Conservation (phyloP, 148 eudicot genomes). For the Heliosperma pusillum region DNA sequence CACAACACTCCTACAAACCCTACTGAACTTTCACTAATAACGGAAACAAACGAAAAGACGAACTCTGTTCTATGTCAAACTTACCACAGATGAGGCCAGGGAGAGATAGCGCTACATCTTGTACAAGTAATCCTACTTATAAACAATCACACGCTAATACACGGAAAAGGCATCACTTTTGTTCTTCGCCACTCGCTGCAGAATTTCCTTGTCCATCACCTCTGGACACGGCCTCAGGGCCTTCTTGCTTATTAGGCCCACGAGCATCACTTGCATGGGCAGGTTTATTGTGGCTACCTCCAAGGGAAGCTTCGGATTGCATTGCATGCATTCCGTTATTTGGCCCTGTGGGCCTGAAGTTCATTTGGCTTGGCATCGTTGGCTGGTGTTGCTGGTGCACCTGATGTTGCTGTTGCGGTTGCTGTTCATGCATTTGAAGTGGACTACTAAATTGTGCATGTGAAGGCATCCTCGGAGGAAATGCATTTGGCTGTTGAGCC, state of each 20-base stretch:
- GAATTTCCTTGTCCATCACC: conserved; percentile 42
- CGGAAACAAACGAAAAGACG: conserved; percentile 14
- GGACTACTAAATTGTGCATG: conserved; percentile 57
- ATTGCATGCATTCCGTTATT: conserved; percentile 45
- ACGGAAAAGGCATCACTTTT: conserved; percentile 32
- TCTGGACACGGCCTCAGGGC: conserved; percentile 32
- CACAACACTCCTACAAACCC: conserved; percentile 18
- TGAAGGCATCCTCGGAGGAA: conserved; percentile 57
- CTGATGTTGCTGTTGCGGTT: conserved; percentile 36
- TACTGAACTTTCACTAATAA: conserved; percentile 17
- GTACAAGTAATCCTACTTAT: conserved; percentile 28
- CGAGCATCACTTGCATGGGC: conserved; percentile 31
- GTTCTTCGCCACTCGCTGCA: conserved; percentile 35
- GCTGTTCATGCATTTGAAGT: conserved; percentile 52
- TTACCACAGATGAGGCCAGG: conserved; percentile 33
- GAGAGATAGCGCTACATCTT: conserved; percentile 22
- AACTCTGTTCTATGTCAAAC: conserved; percentile 18
- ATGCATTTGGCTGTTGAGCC: conserved; percentile 66
- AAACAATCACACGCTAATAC: conserved; percentile 27
- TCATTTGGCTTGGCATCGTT: conserved; percentile 50
- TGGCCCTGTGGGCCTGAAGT: conserved; percentile 47
- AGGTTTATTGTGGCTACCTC: conserved; percentile 29
- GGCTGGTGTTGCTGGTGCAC: conserved; percentile 49
- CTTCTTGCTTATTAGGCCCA: conserved; percentile 54
- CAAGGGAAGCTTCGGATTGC: conserved; percentile 36